phyloP scores from a whole-genome alignment of 1,284 basidiomycete genomes.

The Kalmanozyma brasiliensis region DNA sequence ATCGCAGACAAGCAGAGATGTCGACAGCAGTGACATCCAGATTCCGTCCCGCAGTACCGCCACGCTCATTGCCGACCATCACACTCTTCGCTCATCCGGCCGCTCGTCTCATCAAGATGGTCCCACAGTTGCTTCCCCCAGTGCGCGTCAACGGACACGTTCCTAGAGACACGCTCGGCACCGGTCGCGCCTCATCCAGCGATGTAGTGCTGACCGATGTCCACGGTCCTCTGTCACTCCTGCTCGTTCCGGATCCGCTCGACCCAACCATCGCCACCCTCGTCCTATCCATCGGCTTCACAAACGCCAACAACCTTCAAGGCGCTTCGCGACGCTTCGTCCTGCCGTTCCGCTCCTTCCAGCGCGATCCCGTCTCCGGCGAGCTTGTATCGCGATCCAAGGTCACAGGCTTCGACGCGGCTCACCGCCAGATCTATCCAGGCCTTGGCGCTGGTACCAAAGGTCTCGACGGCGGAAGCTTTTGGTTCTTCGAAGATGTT shows the following conservation, averaged over 20 bases:
- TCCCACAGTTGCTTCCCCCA: slow-evolving; percentile 33
- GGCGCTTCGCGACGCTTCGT: slow-evolving; percentile 40
- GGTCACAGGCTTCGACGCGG: slow-evolving; percentile 34
- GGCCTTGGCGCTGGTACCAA: slow-evolving; percentile 46
- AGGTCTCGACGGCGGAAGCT: slow-evolving; percentile 48
- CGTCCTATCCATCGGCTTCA: slow-evolving; percentile 38
- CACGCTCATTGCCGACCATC: slow-evolving; percentile 28
- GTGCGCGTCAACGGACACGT: slow-evolving; percentile 37
- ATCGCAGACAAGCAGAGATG: background rate
- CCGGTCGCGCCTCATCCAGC: slow-evolving; percentile 17
- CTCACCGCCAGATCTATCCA: slow-evolving; percentile 28
- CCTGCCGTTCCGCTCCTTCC: slow-evolving; percentile 48
- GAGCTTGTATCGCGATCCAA: slow-evolving; percentile 15
- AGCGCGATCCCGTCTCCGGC: slow-evolving; percentile 22
- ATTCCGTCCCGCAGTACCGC: background rate
- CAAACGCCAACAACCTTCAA: slow-evolving; percentile 9
- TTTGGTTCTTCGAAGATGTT: slow-evolving; percentile 56
- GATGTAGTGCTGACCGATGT: slow-evolving; percentile 38
- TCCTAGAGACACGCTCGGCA: slow-evolving; percentile 28
- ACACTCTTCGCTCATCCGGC: slow-evolving; percentile 45
- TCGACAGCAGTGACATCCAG: background rate
- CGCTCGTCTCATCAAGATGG: slow-evolving; percentile 46
- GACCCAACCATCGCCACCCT: slow-evolving; percentile 45
- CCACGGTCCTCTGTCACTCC: slow-evolving; percentile 41
- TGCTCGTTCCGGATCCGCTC: slow-evolving; percentile 38